Percentiles rank a stretch among this genome's conserved stretches.
Conservation (phyloP, 345 rosid genomes). For the Corchorus olitorius region DNA sequence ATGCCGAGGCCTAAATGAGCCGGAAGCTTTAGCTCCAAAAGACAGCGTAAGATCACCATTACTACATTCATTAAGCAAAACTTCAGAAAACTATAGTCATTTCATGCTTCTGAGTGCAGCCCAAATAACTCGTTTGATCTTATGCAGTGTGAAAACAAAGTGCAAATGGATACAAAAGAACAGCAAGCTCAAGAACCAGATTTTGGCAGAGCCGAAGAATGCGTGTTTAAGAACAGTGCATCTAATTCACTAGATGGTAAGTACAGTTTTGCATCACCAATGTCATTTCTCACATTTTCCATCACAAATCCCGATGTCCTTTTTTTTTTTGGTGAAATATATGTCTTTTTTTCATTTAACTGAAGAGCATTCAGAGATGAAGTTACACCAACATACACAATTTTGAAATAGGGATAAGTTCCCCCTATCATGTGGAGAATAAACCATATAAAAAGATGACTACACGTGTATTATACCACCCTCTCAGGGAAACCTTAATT, state of each 20-base stretch:
- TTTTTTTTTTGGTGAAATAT: too few species aligned
- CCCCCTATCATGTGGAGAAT: background rate
- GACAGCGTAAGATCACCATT: constrained; percentile 49
- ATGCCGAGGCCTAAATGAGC: constrained; percentile 30
- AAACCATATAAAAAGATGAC: background rate
- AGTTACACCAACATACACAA: constrained; percentile 3
- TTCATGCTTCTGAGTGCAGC: constrained; percentile 1
- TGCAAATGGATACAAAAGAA: constrained; percentile 30
- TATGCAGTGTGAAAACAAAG: constrained; percentile 37
- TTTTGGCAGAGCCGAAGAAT: constrained; percentile 21
- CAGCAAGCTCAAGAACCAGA: constrained; percentile 30
- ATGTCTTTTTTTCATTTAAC: background rate
- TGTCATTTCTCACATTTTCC: background rate
- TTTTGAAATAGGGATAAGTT: background rate
- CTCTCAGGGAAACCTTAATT: background rate
- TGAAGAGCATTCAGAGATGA: background rate
- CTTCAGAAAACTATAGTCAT: constrained; percentile 9
- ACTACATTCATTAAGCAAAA: constrained; percentile 17
- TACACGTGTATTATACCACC: background rate
- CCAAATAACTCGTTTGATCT: constrained; percentile 16
- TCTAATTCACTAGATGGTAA: constrained; percentile 31
- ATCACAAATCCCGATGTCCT: background rate
- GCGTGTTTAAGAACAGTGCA: constrained; percentile 17
- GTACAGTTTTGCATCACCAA: constrained; percentile 17
- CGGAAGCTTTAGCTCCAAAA: constrained; percentile 31